Evolutionary conservation across 495 filamentous ascomycete genomes (phyloP).

Genomic region (Collariella sp.): DNA sequence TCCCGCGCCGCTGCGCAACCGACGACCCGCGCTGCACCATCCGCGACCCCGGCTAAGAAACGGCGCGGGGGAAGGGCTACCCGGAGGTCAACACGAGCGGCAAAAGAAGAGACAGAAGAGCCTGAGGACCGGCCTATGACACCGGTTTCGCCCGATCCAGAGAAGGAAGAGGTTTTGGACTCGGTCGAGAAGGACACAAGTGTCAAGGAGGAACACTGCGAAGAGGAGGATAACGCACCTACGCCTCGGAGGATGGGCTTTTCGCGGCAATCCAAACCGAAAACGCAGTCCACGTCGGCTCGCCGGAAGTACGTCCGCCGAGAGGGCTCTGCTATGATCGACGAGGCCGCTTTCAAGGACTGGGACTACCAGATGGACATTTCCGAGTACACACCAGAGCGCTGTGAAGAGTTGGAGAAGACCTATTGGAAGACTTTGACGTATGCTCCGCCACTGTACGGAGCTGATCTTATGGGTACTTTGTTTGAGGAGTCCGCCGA

Average conservation of each 20-base stretch:
- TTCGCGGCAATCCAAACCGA: conserved; percentile 36
- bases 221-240: conserved; percentile 32
- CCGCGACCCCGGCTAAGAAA: conserved; percentile 30
- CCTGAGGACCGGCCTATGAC: conserved; percentile 46
- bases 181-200: conserved; percentile 40
- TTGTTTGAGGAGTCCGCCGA: conserved; percentile 86
- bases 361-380: conserved; percentile 84
- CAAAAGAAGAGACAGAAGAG: conserved; percentile 26
- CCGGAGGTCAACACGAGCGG: conserved; percentile 17
- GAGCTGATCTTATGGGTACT: conserved; percentile 91
- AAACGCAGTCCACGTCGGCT: conserved; percentile 48
- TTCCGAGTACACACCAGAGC: conserved; percentile 77
- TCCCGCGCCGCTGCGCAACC: conserved; percentile 24
- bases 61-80: conserved; percentile 16
- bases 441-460: conserved; percentile 89
- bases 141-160: conserved; percentile 43
- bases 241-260: conserved; percentile 34
- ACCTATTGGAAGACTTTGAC: conserved; percentile 95
- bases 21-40: conserved; percentile 14
- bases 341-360: conserved; percentile 76
- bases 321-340: conserved; percentile 62
- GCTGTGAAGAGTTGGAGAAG: conserved; percentile 87
- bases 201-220: conserved; percentile 37
- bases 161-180: conserved; percentile 34
- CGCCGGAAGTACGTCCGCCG: conserved; percentile 73